These are phyloP conservation scores for Penicillium odoratum DNA, from an alignment of 495 filamentous ascomycete species.

Conservation along the genomic window DNA sequence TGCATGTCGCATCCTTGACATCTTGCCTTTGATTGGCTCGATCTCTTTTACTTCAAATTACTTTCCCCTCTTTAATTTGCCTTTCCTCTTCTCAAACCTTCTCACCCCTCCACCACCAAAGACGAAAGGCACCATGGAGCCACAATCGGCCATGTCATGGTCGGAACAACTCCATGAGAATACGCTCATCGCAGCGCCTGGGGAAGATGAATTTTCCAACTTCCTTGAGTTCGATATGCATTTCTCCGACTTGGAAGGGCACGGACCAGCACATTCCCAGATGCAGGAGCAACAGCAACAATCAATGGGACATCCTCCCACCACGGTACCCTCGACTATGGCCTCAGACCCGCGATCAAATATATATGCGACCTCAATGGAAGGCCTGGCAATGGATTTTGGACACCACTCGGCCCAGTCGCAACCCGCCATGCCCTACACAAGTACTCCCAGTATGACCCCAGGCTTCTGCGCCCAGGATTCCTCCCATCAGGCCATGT, in stretches of 20 bases:
- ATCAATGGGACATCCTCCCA: slow-evolving; percentile 26
- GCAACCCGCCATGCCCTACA: slow-evolving; percentile 14
- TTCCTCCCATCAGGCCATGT: slow-evolving; percentile 38
- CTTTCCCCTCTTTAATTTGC: slow-evolving; percentile 2
- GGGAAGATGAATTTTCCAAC: slow-evolving; percentile 53
- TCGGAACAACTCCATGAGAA: slow-evolving; percentile 39
- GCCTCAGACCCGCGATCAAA: slow-evolving; percentile 33
- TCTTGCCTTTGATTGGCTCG: slow-evolving; percentile 1
- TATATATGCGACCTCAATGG: slow-evolving; percentile 27
- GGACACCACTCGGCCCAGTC: slow-evolving; percentile 23
- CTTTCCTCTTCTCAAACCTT: not conserved
- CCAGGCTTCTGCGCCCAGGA: slow-evolving; percentile 43
- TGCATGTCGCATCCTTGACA: not conserved
- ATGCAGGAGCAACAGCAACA: slow-evolving; percentile 32
- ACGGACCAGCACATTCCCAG: slow-evolving; percentile 38
- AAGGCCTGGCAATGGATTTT: slow-evolving; percentile 39
- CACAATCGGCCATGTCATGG: slow-evolving; percentile 43
- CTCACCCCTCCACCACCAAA: not conserved
- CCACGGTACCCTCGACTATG: slow-evolving; percentile 32
- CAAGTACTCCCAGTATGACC: slow-evolving; percentile 33
- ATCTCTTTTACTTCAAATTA: slow-evolving; percentile 1
- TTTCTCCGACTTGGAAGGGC: slow-evolving; percentile 48
- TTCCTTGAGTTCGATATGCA: slow-evolving; percentile 56
- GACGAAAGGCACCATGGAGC: slow-evolving; percentile 34
- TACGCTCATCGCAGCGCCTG: slow-evolving; percentile 29